A percentile compares a stretch with the other conserved stretches of the same genome.
Conservation (phyloP, 352 stramenopile genomes). For the Phytophthora pistaciae region DNA sequence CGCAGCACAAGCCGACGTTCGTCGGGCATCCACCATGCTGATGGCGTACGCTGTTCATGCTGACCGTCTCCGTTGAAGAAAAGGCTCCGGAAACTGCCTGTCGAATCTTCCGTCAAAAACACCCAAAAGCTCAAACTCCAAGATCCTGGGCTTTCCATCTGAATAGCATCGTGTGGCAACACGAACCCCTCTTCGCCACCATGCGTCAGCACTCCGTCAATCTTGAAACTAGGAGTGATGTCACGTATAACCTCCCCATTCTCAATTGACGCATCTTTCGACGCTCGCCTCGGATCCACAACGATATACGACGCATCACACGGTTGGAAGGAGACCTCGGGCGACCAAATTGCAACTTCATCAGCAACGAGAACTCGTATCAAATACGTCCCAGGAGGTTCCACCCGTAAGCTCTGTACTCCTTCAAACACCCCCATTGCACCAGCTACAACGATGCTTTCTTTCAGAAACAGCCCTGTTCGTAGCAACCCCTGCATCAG, state of each 20-base stretch:
- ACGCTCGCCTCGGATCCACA: conserved; percentile 11
- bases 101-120: conserved; percentile 64
- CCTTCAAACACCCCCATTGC: conserved; percentile 18
- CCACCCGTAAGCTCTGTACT: conserved; percentile 45
- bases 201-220: conserved; percentile 62
- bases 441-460: background rate
- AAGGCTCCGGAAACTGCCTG: conserved; percentile 67
- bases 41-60: conserved; percentile 77
- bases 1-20: conserved; percentile 70
- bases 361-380: conserved; percentile 28
- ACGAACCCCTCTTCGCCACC: conserved; percentile 54
- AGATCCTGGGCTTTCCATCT: conserved; percentile 40
- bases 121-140: conserved; percentile 82
- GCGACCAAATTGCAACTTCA: conserved; percentile 26
- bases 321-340: conserved; percentile 15
- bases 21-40: conserved; percentile 82
- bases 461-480: conserved; percentile 20
- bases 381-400: conserved; percentile 40
- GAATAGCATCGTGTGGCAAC: conserved; percentile 51
- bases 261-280: background rate
- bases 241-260: conserved; percentile 1
- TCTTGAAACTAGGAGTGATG: conserved; percentile 39
- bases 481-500: conserved; percentile 58
- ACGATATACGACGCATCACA: conserved; percentile 36
- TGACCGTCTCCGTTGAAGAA: conserved; percentile 86